Base-by-base conservation (phyloP, 306 rosid species). In the Corylus avellana region DNA sequence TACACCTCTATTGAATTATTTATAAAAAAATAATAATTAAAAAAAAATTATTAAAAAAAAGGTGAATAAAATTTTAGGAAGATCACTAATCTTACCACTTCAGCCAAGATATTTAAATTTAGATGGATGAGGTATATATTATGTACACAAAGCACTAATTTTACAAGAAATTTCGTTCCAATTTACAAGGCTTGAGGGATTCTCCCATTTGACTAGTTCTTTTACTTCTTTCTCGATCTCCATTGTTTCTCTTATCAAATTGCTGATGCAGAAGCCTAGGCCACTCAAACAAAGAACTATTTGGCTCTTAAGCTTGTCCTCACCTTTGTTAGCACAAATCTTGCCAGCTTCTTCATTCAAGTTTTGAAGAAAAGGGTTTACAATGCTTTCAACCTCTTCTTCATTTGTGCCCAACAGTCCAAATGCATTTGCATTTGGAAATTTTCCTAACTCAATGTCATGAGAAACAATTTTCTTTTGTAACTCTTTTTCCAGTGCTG, bases 161-260 rank as follows among this genome's bases (percentile, higher is more conserved):
- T 78, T 81, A n/a, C 78, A 74, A 46, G 82, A 79, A 68, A 91
- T 51, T 64, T 91, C 75, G 9, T 57, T 77, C 78, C 80, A 72
- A 74, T 77, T 75, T 56, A 82, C 51, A 61, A 81, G 88, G 76
- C 72, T 69, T 3, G 82, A 83, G 63, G 90, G 94, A 67, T 84
- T 89, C 88, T 87, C 92, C 94, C 90, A 81, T 78, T 84, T 79
- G 72, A 86, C 50, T 29, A 94, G 80, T 51, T 92, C 89, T 72
- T 69, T 84, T 58, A 91, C 78, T 77, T 89, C 84, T 47, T 84
- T 76, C 82, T 83, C 83, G 57, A 95, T 85, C 83, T 84, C 86
- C 71, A 74, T 72, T 12, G 89, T 88, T 85, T 88, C 98, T 76
- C 79, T 87, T 62, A 70, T 82, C 91, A 90, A 79, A 77, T 75